Evolutionary conservation across 2,329 filamentous ascomycete species (phyloP).

Genomic region (Aureobasidium sp.): DNA sequence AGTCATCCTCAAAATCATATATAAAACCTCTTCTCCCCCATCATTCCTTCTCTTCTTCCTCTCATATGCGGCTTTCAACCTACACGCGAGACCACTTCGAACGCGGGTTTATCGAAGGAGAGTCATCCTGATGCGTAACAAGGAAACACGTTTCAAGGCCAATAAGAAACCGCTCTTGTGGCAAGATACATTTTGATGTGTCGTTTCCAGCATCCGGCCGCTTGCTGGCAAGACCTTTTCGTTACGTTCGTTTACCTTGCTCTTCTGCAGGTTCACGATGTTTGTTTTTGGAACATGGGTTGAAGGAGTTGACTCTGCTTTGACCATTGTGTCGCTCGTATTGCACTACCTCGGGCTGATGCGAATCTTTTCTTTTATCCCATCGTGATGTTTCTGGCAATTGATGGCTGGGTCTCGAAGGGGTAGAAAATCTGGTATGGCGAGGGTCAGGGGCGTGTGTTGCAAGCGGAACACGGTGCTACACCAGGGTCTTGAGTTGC

Average conservation of each 20-base stretch:
- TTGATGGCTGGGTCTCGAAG: background rate
- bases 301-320: background rate
- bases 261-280: background rate
- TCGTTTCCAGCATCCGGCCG: background rate
- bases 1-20: background rate
- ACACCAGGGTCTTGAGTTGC: no score
- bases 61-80: background rate
- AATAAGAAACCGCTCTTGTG: background rate
- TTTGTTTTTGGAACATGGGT: background rate
- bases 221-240: background rate
- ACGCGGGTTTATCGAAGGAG: background rate
- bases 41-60: background rate
- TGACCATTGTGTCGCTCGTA: background rate
- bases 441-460: no score
- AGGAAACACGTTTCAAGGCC: no score
- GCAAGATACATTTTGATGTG: background rate
- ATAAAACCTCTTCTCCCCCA: background rate
- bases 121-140: background rate
- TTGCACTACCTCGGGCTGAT: background rate
- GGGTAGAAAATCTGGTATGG: background rate
- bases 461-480: no score
- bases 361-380: background rate
- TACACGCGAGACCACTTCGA: background rate
- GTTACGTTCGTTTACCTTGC: no score
- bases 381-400: background rate